These are phyloP conservation scores for Elaeis oleifera DNA, from an alignment of 202 grass and related monocot genomes.

Conservation along the genomic window DNA sequence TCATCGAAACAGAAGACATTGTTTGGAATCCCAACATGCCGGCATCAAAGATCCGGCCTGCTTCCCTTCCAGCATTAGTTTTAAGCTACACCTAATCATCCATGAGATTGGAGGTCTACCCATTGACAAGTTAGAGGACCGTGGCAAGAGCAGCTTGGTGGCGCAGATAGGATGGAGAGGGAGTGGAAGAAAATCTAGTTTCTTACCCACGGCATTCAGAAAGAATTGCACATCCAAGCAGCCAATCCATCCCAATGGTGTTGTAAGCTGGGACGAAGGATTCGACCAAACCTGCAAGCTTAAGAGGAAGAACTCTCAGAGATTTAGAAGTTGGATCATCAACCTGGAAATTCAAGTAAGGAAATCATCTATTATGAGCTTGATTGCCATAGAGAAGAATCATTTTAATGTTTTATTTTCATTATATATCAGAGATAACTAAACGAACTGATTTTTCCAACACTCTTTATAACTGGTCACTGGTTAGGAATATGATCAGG, in stretches of 20 bases:
- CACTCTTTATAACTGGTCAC: not conserved
- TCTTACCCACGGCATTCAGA: conserved; percentile 9
- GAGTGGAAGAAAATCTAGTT: conserved; percentile 16
- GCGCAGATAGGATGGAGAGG: conserved; percentile 27
- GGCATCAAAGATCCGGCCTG: no score
- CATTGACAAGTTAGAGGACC: not conserved
- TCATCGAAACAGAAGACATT: no score
- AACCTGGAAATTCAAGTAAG: conserved; percentile 30
- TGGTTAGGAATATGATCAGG: conserved; percentile 14
- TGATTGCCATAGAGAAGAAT: not conserved
- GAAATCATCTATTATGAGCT: conserved; percentile 1
- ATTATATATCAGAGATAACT: no score
- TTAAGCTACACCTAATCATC: not conserved
- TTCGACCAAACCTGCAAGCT: conserved; percentile 27
- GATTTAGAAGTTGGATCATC: conserved; percentile 32
- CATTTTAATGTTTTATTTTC: not conserved
- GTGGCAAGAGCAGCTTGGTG: conserved; percentile 9
- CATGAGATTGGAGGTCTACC: conserved; percentile 20
- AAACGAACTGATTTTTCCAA: not conserved
- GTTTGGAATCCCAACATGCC: no score
- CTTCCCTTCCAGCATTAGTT: conserved; percentile 4
- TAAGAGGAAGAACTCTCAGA: conserved; percentile 8
- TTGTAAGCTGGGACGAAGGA: conserved; percentile 24
- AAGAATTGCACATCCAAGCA: conserved; percentile 23
- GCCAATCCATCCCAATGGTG: conserved; percentile 11